phyloP scores from a whole-genome alignment of 1,139 yeast species.

The Nakaseomyces glabratus region DNA sequence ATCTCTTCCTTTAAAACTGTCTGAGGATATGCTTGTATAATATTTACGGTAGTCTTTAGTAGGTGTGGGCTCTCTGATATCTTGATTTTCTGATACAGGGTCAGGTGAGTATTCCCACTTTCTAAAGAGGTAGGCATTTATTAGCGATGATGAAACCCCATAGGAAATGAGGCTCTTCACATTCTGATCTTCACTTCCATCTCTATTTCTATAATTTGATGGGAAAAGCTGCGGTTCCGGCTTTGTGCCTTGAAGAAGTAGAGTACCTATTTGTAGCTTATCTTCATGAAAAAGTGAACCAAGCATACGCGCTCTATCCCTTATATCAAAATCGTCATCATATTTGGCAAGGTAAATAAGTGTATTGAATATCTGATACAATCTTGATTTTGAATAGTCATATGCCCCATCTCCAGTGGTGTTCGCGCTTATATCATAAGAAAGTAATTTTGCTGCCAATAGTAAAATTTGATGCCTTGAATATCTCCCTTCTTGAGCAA shows the following conservation, averaged over 20 bases:
- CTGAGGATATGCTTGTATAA: slow-evolving; percentile 28
- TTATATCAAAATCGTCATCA: slow-evolving; percentile 66
- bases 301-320: slow-evolving; percentile 79
- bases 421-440: slow-evolving; percentile 37
- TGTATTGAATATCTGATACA: slow-evolving; percentile 52
- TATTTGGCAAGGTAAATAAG: slow-evolving; percentile 59
- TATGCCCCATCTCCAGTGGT: slow-evolving; percentile 17
- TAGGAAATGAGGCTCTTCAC: neutral
- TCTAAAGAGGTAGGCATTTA: neutral
- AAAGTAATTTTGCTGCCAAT: slow-evolving; percentile 64
- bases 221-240: slow-evolving; percentile 37
- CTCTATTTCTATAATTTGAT: slow-evolving; percentile 20
- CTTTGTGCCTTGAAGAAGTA: slow-evolving; percentile 78
- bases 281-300: slow-evolving; percentile 38
- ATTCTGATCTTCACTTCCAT: neutral
- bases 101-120: neutral
- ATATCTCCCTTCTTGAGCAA: slow-evolving; percentile 44
- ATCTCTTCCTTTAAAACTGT: slow-evolving; percentile 13
- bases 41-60: slow-evolving; percentile 26
- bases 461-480: slow-evolving; percentile 68
- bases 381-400: slow-evolving; percentile 34
- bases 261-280: slow-evolving; percentile 53
- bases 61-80: slow-evolving; percentile 20
- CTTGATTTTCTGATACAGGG: slow-evolving; percentile 4
- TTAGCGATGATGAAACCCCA: neutral